Conservation (phyloP, 306 rosid genomes). For the Inga laurina region DNA sequence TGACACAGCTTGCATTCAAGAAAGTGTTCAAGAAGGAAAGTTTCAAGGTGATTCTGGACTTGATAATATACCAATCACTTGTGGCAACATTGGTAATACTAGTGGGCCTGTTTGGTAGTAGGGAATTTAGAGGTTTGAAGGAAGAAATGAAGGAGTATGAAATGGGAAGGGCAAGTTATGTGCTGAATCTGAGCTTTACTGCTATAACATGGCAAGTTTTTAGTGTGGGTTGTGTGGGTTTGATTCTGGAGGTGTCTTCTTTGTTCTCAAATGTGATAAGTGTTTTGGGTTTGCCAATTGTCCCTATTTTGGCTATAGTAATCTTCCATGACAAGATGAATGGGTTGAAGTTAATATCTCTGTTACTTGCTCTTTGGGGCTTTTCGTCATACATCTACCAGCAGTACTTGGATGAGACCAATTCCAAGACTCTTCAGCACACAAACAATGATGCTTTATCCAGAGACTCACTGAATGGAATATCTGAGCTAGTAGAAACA, state of each 20-base stretch:
- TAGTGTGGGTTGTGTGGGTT: constrained; percentile 40
- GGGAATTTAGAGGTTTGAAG: constrained; percentile 42
- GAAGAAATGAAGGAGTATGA: constrained; percentile 40
- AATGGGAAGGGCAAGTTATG: constrained; percentile 37
- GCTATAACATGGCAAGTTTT: constrained; percentile 44
- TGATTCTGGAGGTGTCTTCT: constrained; percentile 52
- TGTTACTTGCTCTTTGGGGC: constrained; percentile 54
- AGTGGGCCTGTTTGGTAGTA: constrained; percentile 50
- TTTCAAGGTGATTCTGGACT: constrained; percentile 40
- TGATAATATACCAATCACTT: constrained; percentile 40
- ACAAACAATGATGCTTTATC: constrained; percentile 2
- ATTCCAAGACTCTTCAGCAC: not conserved
- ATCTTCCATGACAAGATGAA: constrained; percentile 48
- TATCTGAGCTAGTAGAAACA: not conserved
- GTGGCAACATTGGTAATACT: constrained; percentile 38
- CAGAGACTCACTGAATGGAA: not conserved
- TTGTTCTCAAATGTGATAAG: constrained; percentile 54
- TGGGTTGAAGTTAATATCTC: constrained; percentile 44
- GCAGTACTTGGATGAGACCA: constrained; percentile 36
- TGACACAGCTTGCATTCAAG: constrained; percentile 38
- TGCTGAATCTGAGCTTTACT: constrained; percentile 39
- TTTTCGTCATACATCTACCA: constrained; percentile 51
- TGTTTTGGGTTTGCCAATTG: constrained; percentile 48
- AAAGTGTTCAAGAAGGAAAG: constrained; percentile 40
- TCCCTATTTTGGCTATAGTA: constrained; percentile 47